phyloP scores from a whole-genome alignment of 1,139 yeast genomes.

The Komagataea norvegica region DNA sequence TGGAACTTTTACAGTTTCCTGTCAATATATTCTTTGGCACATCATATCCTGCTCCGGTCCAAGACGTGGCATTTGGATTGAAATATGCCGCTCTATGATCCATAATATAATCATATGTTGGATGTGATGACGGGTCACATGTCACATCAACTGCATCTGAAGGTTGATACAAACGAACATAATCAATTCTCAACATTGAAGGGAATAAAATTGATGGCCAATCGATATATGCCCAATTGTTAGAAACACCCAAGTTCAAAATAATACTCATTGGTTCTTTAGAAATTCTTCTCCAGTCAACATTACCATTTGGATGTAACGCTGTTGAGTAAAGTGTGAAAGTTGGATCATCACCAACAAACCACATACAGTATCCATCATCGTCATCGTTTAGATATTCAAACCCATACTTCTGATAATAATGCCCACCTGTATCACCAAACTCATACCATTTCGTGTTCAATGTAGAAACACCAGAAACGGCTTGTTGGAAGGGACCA shows the following conservation, averaged over 20 bases:
- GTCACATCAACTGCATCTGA: slow-evolving; percentile 44
- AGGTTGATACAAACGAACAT: slow-evolving; percentile 78
- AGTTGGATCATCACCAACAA: slow-evolving; percentile 65
- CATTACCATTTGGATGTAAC: slow-evolving; percentile 76
- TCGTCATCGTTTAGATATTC: slow-evolving; percentile 67
- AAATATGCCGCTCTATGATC: slow-evolving; percentile 57
- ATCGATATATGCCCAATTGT: slow-evolving; percentile 78
- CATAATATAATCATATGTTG: slow-evolving; percentile 70
- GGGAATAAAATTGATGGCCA: slow-evolving; percentile 74
- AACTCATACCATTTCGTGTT: slow-evolving; percentile 73
- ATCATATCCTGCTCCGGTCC: slow-evolving; percentile 72
- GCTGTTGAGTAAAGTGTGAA: slow-evolving; percentile 58
- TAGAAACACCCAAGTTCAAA: slow-evolving; percentile 74
- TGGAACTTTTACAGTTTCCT: slow-evolving; percentile 36
- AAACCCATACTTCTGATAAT: slow-evolving; percentile 69
- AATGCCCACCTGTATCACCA: slow-evolving; percentile 40
- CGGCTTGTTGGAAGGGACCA: slow-evolving; percentile 82
- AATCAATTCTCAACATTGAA: slow-evolving; percentile 60
- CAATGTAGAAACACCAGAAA: slow-evolving; percentile 67
- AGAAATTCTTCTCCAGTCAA: slow-evolving; percentile 68
- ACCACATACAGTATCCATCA: slow-evolving; percentile 78
- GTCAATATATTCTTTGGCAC: slow-evolving; percentile 54
- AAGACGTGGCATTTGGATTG: slow-evolving; percentile 59
- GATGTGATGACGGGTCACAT: slow-evolving; percentile 72
- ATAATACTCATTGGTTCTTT: slow-evolving; percentile 85